Evolutionary conservation across 208 protist genomes (phyloP), one percentile per base, ranked within the genome.

Genomic region (Acanthamoeba lenticulata): DNA sequence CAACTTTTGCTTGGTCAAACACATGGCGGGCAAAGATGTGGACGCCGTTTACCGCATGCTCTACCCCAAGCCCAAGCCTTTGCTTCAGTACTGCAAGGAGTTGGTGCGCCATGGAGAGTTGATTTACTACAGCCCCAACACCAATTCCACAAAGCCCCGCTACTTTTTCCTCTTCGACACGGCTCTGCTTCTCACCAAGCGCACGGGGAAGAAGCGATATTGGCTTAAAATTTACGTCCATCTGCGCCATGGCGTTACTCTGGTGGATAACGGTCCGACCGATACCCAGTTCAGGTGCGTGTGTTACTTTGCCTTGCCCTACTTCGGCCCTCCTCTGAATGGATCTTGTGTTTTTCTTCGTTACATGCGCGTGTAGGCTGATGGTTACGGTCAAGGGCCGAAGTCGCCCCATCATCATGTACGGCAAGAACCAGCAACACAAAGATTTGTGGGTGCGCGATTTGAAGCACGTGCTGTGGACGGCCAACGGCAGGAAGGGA

Each of bases 191-290:
- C 60, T 92, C 27, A 92, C 86, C 52, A 92, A 92, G 86, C 34
- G 57, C 21, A 92, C 47, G 57, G 57, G 86, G 2, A 74, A 4
- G 7, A 4, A 92, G 40, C 4, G 21, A 17, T 92, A 36, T n/a
- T 92, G 86, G 86, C 86, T 92, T 52, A 92, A 92, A 52, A 47
- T 92, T 1, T 92, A 74, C 86, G 21, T 92, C 4, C 57, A 92
- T 36, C 60, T 92, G 55, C 1, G 86, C 0, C 86, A 38, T 34
- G 40, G 40, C 77, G 40, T 86, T 5, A 44, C 19, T 24, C 77
- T 86, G 11, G 32, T 86, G 9, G 40, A 74, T 17, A 74, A 74
- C 19, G 65, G 65, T 27, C 32, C 32, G 11, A 40, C 79, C 44
- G 21, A 89, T 32, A 62, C 21, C 15, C 79, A 89, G 1, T 29